These are phyloP conservation scores for Tillandsia fasciculata DNA, from an alignment of 176 grass and related monocot species.

Conservation along the genomic window DNA sequence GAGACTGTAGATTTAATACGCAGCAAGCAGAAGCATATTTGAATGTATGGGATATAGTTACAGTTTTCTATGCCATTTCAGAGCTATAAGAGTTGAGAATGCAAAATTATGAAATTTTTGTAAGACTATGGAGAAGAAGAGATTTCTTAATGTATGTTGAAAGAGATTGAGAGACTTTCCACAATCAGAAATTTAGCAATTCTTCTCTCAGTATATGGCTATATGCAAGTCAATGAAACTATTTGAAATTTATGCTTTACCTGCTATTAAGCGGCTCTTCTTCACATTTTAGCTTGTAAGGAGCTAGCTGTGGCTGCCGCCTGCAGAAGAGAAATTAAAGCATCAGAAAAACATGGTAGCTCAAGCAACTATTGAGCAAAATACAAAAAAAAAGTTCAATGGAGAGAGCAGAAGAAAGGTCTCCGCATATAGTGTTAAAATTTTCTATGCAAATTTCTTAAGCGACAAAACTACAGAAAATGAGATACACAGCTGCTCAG, in stretches of 20 bases:
- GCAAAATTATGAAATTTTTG: background rate
- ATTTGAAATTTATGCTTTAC: constrained; percentile 36
- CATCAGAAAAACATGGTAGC: background rate
- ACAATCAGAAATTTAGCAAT: background rate
- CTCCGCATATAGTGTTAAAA: no score
- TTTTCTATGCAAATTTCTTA: no score
- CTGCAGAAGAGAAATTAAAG: constrained; percentile 41
- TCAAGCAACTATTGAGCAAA: constrained; percentile 1
- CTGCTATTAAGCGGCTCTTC: constrained; percentile 75
- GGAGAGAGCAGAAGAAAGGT: no score
- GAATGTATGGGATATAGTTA: background rate
- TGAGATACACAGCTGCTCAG: background rate
- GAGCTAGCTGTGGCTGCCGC: constrained; percentile 71
- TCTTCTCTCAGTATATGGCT: background rate
- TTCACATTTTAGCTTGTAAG: constrained; percentile 93
- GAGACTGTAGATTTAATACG: background rate
- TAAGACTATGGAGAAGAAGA: background rate
- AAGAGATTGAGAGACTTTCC: background rate
- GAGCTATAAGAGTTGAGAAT: background rate
- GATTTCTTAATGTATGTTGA: background rate
- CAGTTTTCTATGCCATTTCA: background rate
- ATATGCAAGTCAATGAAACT: background rate
- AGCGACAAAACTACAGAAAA: no score
- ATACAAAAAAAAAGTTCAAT: background rate
- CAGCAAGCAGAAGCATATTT: background rate